A percentile compares a stretch with the other conserved stretches of the same genome.
These are phyloP conservation scores for Kuraishia piskuri DNA, from an alignment of 805 yeast genomes.

Conservation along the genomic window DNA sequence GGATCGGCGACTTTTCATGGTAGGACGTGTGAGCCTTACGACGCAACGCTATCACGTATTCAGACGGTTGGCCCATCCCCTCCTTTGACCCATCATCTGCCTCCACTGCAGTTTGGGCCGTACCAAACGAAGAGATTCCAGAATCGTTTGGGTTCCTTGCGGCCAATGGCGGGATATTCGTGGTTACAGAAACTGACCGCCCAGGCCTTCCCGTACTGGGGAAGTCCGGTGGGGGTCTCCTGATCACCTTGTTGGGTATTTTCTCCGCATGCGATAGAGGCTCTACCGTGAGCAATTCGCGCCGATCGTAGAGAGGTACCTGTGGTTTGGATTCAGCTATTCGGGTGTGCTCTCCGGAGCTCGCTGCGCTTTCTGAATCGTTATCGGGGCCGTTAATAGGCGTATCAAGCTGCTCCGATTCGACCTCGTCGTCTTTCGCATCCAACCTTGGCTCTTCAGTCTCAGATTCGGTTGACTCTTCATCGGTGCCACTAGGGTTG, in stretches of 20 bases:
- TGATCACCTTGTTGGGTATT: constrained; percentile 4
- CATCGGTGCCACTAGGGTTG: constrained; percentile 5
- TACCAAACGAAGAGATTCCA: neutral
- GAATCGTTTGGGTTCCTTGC: neutral
- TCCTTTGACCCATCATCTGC: neutral
- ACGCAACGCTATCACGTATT: constrained; percentile 37
- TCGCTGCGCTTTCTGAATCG: constrained; percentile 5
- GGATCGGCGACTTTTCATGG: constrained; percentile 35
- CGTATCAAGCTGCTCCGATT: constrained; percentile 3
- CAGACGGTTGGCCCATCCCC: constrained; percentile 42
- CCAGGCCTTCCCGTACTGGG: constrained; percentile 28
- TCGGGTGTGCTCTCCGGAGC: neutral
- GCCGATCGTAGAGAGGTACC: constrained; percentile 22
- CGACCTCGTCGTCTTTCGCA: constrained; percentile 4
- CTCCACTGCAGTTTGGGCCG: neutral
- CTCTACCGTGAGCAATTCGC: constrained; percentile 26
- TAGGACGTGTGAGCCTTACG: constrained; percentile 39
- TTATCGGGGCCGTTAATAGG: constrained; percentile 2
- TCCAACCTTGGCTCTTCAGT: neutral
- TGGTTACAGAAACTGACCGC: constrained; percentile 23
- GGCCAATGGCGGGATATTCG: neutral
- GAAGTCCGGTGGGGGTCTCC: constrained; percentile 32
- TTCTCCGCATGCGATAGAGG: constrained; percentile 9
- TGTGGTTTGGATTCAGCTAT: neutral
- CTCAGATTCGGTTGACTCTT: neutral